Conservation (phyloP, 805 yeast genomes). For the Lipomyces starkeyi region DNA sequence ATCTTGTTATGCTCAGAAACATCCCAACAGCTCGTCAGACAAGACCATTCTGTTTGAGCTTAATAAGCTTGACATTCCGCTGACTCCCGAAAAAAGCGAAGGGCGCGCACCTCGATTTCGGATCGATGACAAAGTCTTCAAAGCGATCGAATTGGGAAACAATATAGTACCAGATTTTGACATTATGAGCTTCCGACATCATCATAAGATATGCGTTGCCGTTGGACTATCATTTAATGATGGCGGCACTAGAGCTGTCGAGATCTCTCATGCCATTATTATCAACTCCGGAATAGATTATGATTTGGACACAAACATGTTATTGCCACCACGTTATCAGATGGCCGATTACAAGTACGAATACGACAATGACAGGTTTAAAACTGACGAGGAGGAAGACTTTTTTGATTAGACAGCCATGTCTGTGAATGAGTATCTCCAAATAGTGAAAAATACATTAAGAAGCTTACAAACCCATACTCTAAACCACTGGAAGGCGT, state of each 20-base stretch:
- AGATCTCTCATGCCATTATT: slow-evolving; percentile 2
- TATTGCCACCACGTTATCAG: background rate
- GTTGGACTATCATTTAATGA: slow-evolving; percentile 23
- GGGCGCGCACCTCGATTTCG: slow-evolving; percentile 14
- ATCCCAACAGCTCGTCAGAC: background rate
- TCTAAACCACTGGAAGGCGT: too few species aligned
- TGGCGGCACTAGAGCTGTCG: slow-evolving; percentile 12
- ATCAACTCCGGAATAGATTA: slow-evolving; percentile 18
- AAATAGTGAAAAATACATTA: background rate
- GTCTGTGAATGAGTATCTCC: background rate
- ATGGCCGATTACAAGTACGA: background rate
- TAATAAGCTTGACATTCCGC: slow-evolving; percentile 9
- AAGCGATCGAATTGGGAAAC: background rate
- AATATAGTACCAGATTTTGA: slow-evolving; percentile 17
- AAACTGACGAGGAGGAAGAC: background rate
- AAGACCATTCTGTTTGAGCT: background rate
- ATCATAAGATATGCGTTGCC: slow-evolving; percentile 9
- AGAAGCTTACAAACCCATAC: too few species aligned
- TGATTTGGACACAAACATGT: slow-evolving; percentile 9
- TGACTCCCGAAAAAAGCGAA: background rate
- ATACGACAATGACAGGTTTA: background rate
- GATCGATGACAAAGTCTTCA: slow-evolving; percentile 19
- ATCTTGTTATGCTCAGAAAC: slow-evolving; percentile 1
- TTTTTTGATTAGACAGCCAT: background rate
- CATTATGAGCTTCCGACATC: slow-evolving; percentile 17